These are phyloP conservation scores for Lactarius sp. DNA, from an alignment of 768 basidiomycete species.

Conservation along the genomic window DNA sequence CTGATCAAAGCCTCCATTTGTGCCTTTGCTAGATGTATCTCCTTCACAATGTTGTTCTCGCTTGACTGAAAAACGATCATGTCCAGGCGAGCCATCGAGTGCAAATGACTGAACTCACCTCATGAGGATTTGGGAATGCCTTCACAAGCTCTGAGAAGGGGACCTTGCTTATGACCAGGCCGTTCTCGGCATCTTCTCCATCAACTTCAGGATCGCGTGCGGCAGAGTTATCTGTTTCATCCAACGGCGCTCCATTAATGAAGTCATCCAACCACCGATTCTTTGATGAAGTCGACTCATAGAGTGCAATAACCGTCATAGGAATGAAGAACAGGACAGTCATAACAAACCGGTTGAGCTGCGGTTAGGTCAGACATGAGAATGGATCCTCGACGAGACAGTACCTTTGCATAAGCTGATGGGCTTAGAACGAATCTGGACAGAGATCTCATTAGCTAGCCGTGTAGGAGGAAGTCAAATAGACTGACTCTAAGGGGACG, in stretches of 20 bases:
- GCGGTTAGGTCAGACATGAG: slow-evolving; percentile 9
- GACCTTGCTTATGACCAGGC: slow-evolving; percentile 63
- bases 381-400: not conserved
- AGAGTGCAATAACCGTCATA: slow-evolving; percentile 65
- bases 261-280: slow-evolving; percentile 66
- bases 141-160: slow-evolving; percentile 65
- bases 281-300: slow-evolving; percentile 53
- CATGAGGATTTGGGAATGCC: slow-evolving; percentile 65
- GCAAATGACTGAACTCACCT: slow-evolving; percentile 43
- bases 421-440: slow-evolving; percentile 8
- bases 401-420: slow-evolving; percentile 53
- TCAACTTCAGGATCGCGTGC: slow-evolving; percentile 58
- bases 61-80: slow-evolving; percentile 47
- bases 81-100: slow-evolving; percentile 8
- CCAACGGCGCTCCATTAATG: slow-evolving; percentile 49
- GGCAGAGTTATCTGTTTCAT: slow-evolving; percentile 52
- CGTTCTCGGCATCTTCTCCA: slow-evolving; percentile 46
- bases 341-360: slow-evolving; percentile 83
- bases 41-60: slow-evolving; percentile 60
- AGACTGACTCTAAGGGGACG: slow-evolving; percentile 78
- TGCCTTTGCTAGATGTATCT: slow-evolving; percentile 53
- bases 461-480: not conserved
- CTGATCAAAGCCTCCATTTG: slow-evolving; percentile 37
- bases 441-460: not conserved
- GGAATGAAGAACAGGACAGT: slow-evolving; percentile 75